Evolutionary conservation across 2,329 filamentous ascomycete genomes (phyloP).

Genomic region (Arthrobotrys musiformis): DNA sequence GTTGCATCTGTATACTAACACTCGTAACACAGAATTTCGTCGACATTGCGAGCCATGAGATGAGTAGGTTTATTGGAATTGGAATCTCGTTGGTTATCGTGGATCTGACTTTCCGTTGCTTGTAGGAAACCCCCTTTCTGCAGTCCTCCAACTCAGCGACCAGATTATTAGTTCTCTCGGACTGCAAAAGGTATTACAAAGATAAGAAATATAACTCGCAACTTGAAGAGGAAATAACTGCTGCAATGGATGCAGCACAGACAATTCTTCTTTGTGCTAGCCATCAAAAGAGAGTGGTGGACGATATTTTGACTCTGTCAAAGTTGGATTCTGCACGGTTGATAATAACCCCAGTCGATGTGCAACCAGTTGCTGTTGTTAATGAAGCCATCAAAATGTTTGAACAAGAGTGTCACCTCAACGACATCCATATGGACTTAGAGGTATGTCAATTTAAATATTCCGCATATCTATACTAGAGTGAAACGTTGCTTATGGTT

Average conservation of each 20-base stretch:
- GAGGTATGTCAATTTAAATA: slow-evolving; percentile 8
- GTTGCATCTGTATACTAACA: not conserved
- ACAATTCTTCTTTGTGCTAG: slow-evolving; percentile 82
- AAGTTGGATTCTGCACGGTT: slow-evolving; percentile 74
- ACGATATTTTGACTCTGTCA: slow-evolving; percentile 74
- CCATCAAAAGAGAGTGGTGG: slow-evolving; percentile 78
- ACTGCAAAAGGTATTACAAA: slow-evolving; percentile 35
- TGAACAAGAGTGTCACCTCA: slow-evolving; percentile 37
- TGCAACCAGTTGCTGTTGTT: slow-evolving; percentile 75
- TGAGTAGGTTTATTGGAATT: slow-evolving; percentile 8
- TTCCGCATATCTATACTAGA: not conserved
- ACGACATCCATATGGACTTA: slow-evolving; percentile 39
- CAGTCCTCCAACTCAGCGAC: slow-evolving; percentile 79
- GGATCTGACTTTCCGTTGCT: slow-evolving; percentile 66
- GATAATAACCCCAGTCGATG: slow-evolving; percentile 71
- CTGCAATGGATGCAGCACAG: slow-evolving; percentile 76
- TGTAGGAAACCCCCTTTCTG: slow-evolving; percentile 80
- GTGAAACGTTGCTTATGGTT: not conserved
- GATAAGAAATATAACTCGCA: slow-evolving; percentile 57
- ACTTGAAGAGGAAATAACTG: slow-evolving; percentile 31
- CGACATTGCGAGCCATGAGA: slow-evolving; percentile 69
- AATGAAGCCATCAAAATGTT: slow-evolving; percentile 62
- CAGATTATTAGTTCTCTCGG: slow-evolving; percentile 67
- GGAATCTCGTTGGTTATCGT: not conserved
- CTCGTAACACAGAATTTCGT: slow-evolving; percentile 73